These are phyloP conservation scores for Ulota crispa DNA, from an alignment of 225 moss, liverwort and hornwort species.

Conservation along the genomic window DNA sequence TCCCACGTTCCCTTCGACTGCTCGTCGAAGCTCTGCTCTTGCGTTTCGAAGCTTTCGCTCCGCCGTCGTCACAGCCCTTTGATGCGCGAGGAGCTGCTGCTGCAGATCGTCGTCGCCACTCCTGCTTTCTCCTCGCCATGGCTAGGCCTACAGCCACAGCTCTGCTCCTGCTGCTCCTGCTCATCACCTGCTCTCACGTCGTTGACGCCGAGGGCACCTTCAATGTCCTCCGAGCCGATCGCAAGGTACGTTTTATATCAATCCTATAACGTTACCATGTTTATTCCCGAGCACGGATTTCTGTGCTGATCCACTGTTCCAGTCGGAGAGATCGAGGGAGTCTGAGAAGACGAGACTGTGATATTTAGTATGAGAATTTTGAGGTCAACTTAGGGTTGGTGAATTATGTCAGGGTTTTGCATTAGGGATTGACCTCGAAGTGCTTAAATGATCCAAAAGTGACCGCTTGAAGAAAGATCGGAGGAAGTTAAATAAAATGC, in stretches of 20 bases:
- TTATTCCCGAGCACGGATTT: not conserved
- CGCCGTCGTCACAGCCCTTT: not conserved
- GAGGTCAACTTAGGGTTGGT: constrained; percentile 9
- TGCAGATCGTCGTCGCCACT: not conserved
- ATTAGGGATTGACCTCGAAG: not conserved
- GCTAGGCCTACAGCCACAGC: constrained; percentile 6
- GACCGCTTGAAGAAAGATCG: not conserved
- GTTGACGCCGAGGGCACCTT: constrained; percentile 16
- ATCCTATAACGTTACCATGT: not conserved
- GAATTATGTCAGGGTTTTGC: not conserved
- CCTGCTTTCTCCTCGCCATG: constrained; percentile 21
- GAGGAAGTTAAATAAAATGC: not conserved
- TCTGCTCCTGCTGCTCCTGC: constrained; percentile 9
- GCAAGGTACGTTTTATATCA: constrained; percentile 27
- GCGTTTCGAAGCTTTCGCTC: not conserved
- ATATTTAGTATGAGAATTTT: not conserved
- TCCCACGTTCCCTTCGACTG: not conserved
- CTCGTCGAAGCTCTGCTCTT: not conserved
- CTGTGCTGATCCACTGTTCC: not conserved
- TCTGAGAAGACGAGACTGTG: not conserved
- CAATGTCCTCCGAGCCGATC: constrained; percentile 38
- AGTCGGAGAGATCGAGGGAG: not conserved
- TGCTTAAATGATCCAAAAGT: not conserved
- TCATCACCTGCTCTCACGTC: constrained; percentile 9
- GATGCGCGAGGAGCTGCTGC: constrained; percentile 2